These are phyloP conservation scores for Ophiostoma ips DNA, from an alignment of 2,329 filamentous ascomycete genomes.

Conservation along the genomic window DNA sequence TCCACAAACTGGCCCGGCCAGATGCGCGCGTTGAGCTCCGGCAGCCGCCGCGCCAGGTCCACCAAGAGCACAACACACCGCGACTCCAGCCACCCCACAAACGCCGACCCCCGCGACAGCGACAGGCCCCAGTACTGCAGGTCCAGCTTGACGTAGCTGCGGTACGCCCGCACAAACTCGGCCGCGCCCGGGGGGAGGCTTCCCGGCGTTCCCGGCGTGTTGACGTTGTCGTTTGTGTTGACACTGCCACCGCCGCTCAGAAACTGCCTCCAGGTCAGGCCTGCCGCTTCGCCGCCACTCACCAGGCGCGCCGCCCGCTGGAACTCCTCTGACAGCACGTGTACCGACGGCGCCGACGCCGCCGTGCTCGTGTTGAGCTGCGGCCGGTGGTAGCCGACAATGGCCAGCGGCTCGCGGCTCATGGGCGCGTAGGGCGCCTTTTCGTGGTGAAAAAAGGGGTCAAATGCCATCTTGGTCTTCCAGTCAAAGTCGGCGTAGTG, in stretches of 20 bases:
- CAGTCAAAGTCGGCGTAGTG: slow-evolving; percentile 51
- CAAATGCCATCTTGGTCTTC: slow-evolving; percentile 38
- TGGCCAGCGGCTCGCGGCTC: slow-evolving; percentile 44
- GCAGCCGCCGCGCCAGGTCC: slow-evolving; percentile 40
- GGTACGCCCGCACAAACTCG: slow-evolving; percentile 38
- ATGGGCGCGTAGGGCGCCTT: slow-evolving; percentile 38
- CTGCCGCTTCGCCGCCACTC: slow-evolving; percentile 12
- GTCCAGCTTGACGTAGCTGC: slow-evolving; percentile 45
- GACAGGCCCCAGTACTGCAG: slow-evolving; percentile 52
- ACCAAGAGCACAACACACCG: slow-evolving; percentile 43
- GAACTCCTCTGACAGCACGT: slow-evolving; percentile 38
- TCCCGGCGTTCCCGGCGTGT: too few species aligned
- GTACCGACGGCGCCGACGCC: slow-evolving; percentile 38
- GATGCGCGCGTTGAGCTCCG: slow-evolving; percentile 38
- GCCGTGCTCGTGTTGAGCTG: slow-evolving; percentile 44
- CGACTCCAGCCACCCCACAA: slow-evolving; percentile 52
- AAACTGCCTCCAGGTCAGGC: slow-evolving; percentile 17
- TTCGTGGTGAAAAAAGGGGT: slow-evolving; percentile 42
- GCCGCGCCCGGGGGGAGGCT: slow-evolving; percentile 17
- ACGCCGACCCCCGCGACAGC: slow-evolving; percentile 35
- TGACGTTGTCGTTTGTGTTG: not conserved
- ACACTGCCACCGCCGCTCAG: slow-evolving; percentile 16
- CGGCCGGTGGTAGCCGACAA: slow-evolving; percentile 49
- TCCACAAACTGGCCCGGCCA: slow-evolving; percentile 49
- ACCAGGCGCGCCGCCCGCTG: slow-evolving; percentile 30